Conservation (phyloP, 306 rosid genomes). For the Gynostemma pentaphyllum region DNA sequence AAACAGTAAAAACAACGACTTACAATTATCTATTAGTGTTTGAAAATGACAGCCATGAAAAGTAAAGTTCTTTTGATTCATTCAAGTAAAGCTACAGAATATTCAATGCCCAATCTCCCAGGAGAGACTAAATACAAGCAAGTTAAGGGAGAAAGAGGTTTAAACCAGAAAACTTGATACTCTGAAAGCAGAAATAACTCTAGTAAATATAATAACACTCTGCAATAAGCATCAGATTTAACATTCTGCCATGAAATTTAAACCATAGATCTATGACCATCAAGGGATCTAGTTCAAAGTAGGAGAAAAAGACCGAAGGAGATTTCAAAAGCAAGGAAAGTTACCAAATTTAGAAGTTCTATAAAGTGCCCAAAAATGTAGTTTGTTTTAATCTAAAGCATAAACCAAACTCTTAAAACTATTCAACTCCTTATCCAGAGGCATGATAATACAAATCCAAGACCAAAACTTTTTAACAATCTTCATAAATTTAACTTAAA, state of each 20-base stretch:
- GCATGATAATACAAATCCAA: background rate
- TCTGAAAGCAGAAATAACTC: background rate
- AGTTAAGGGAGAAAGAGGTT: background rate
- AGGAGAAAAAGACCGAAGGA: background rate
- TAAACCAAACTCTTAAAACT: background rate
- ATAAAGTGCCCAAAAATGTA: background rate
- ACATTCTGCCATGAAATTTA: background rate
- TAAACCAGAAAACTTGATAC: background rate
- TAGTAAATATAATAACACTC: background rate
- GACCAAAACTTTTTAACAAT: background rate
- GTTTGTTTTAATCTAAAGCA: background rate
- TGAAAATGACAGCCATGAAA: conserved; percentile 1
- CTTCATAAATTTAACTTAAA: background rate
- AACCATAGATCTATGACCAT: background rate
- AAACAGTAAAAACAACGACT: background rate
- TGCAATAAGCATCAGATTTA: too few species aligned
- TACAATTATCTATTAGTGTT: background rate
- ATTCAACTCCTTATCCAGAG: background rate
- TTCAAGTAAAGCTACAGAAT: background rate
- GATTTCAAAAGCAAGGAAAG: background rate
- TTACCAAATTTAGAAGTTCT: background rate
- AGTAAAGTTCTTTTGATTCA: background rate
- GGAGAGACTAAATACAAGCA: background rate
- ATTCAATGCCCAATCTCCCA: background rate
- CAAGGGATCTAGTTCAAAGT: background rate